A percentile compares a stretch with the other conserved stretches of the same genome.
These are phyloP conservation scores for Tolypocladium tropicale DNA, from an alignment of 2,329 filamentous ascomycete genomes.

Conservation along the genomic window DNA sequence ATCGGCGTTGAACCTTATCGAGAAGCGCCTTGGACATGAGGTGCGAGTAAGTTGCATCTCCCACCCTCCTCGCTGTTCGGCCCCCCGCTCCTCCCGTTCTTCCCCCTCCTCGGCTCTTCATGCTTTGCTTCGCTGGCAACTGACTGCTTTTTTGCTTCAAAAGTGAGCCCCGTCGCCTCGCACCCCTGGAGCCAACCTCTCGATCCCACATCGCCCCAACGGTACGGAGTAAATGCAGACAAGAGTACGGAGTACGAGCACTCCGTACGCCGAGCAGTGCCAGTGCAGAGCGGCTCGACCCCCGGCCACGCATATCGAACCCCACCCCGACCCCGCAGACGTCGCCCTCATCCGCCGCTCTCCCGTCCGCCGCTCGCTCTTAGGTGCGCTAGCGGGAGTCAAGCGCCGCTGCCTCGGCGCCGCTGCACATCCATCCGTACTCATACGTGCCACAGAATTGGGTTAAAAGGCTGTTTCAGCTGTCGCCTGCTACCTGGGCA, in stretches of 20 bases:
- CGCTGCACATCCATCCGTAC: background rate
- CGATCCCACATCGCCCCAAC: background rate
- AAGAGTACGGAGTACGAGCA: background rate
- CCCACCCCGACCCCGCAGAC: background rate
- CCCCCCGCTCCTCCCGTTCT: background rate
- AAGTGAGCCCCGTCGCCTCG: background rate
- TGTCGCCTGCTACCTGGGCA: background rate
- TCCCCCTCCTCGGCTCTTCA: background rate
- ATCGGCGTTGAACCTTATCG: background rate
- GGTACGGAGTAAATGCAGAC: background rate
- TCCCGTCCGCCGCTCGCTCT: background rate
- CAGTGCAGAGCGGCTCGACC: background rate
- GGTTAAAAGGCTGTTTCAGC: background rate
- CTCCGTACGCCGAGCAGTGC: background rate
- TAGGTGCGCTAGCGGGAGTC: background rate
- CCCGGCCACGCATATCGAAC: background rate
- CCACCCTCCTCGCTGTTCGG: background rate
- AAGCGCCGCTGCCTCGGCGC: background rate
- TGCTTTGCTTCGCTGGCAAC: background rate
- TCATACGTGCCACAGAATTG: background rate
- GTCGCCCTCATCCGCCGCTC: background rate
- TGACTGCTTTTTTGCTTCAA: background rate
- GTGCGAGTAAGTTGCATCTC: background rate
- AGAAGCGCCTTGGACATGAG: background rate
- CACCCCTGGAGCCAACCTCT: background rate